Percentiles rank a stretch among this genome's conserved stretches.
Conservation (phyloP, 2,329 filamentous ascomycete genomes). For the Tolypocladium guangdongense region DNA sequence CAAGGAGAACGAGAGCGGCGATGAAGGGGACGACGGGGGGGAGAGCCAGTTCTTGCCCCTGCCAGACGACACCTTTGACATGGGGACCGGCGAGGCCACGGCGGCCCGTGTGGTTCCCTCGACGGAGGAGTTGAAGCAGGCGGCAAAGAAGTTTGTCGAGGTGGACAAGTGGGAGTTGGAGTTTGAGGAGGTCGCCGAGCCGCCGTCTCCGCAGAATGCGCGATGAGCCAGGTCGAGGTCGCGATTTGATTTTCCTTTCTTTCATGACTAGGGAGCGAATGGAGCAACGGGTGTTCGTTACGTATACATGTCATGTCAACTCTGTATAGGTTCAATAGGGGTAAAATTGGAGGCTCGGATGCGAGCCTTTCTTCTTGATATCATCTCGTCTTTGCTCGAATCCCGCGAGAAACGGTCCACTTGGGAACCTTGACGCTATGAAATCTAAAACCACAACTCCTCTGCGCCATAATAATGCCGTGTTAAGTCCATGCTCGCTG, state of each 20-base stretch:
- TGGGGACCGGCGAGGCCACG: conserved; percentile 16
- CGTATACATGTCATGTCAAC: not conserved
- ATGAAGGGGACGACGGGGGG: conserved; percentile 24
- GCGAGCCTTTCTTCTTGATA: not conserved
- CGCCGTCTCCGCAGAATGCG: conserved; percentile 40
- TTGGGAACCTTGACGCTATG: not conserved
- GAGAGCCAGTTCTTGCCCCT: conserved; percentile 30
- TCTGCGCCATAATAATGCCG: conserved; percentile 1
- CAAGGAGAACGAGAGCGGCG: conserved; percentile 43
- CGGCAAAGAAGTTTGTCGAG: conserved; percentile 54
- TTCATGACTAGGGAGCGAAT: not conserved
- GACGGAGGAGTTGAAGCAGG: conserved; percentile 45
- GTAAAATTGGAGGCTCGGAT: not conserved
- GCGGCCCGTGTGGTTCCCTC: conserved; percentile 24
- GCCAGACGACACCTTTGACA: conserved; percentile 34
- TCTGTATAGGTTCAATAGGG: not conserved
- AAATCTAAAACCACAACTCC: not conserved
- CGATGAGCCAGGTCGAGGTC: conserved; percentile 21
- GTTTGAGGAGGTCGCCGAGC: conserved; percentile 52
- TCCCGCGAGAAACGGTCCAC: not conserved
- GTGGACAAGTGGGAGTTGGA: conserved; percentile 59
- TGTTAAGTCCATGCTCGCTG: not conserved
- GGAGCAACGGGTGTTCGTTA: not conserved
- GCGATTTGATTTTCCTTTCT: not conserved
- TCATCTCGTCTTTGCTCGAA: not conserved